Base-by-base conservation (phyloP, 129 eudicot species). In the Gnaphalium uliginosum region DNA sequence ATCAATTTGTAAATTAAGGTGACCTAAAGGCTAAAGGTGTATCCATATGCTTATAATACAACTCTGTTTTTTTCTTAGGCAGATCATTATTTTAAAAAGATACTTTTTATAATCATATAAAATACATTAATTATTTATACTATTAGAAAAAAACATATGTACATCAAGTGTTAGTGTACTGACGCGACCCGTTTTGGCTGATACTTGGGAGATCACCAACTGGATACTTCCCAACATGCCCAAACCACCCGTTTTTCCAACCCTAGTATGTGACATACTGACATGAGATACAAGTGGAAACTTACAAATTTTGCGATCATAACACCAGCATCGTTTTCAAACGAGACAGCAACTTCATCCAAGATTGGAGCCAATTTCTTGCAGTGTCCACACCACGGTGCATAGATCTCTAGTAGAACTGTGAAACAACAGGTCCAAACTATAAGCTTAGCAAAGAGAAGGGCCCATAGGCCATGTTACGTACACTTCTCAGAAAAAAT, bases 371-470 rank as follows among this genome's bases (percentile, higher is more conserved):
- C 97, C 76, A 94, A 81, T 80, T 87, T 90, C 76, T 94, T 87
- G 88, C 98, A 90, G 78, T 94, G 97, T 41, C 97, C 96, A 76
- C 98, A 94, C 98, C 97, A 90, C 11, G 97, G 97, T 22, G 98
- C 98, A 71, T 94, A 90, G 81, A 90, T 84, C 84, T 88, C 97
- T 67, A 94, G 74, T 6, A 94, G 81, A 81, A 90, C 98, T 94
- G 89, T 76, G 37, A 56, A 72, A 72, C 22, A 66, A 59, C 25
- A 2, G 60, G 60, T 37, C 4, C 39, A 76, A 74, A 68, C 26
- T 15, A 57, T 75, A 75, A 46, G 73, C 33, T 23, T 60, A 35
- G n/a, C 18, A 46, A 39, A 58, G 61, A 27, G 9, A 18, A 25
- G 14, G n/a, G 8, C 71, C 2, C n/a, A 15, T 26, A 50, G 29